Conservation (phyloP, 2,329 filamentous ascomycete genomes). For the Nothophaeocryptopus gaeumannii region DNA sequence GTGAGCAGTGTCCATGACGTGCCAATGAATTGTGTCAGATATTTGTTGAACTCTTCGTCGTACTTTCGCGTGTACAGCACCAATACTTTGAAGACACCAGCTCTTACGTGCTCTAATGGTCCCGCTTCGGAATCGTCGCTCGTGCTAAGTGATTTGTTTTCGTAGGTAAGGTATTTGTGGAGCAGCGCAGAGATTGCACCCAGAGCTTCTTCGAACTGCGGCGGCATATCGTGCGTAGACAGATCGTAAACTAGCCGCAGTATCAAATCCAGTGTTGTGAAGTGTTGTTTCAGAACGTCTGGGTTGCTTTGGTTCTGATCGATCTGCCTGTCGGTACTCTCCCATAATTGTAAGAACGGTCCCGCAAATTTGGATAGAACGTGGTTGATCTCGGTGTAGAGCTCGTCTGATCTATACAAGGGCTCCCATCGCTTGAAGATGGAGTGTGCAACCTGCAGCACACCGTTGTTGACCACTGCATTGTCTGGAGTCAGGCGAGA, state of each 20-base stretch:
- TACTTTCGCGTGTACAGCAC: slow-evolving; percentile 93
- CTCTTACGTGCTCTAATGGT: slow-evolving; percentile 79
- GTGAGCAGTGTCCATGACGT: slow-evolving; percentile 91
- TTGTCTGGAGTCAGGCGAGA: slow-evolving; percentile 79
- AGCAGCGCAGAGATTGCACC: slow-evolving; percentile 71
- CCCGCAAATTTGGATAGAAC: slow-evolving; percentile 80
- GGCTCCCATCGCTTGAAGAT: slow-evolving; percentile 97
- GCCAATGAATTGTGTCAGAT: slow-evolving; percentile 79
- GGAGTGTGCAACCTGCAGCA: slow-evolving; percentile 94
- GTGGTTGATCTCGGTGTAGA: slow-evolving; percentile 95
- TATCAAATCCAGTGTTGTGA: slow-evolving; percentile 81
- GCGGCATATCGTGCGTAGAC: slow-evolving; percentile 93
- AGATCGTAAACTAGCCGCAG: slow-evolving; percentile 94
- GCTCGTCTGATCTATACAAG: slow-evolving; percentile 84
- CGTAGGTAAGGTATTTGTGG: slow-evolving; percentile 89
- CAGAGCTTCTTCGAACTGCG: slow-evolving; percentile 89
- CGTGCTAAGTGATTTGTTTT: slow-evolving; percentile 76
- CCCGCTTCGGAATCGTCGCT: slow-evolving; percentile 89
- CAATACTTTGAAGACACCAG: slow-evolving; percentile 87
- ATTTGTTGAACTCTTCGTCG: slow-evolving; percentile 83
- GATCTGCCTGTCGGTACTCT: slow-evolving; percentile 68
- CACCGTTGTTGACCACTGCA: slow-evolving; percentile 82
- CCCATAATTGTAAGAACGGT: slow-evolving; percentile 77
- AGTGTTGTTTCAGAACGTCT: slow-evolving; percentile 69
- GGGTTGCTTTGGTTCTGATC: slow-evolving; percentile 74